A percentile compares a stretch with the other conserved stretches of the same genome.
Evolutionary conservation across 768 basidiomycete species (phyloP).

Genomic region (Boletales sp.): DNA sequence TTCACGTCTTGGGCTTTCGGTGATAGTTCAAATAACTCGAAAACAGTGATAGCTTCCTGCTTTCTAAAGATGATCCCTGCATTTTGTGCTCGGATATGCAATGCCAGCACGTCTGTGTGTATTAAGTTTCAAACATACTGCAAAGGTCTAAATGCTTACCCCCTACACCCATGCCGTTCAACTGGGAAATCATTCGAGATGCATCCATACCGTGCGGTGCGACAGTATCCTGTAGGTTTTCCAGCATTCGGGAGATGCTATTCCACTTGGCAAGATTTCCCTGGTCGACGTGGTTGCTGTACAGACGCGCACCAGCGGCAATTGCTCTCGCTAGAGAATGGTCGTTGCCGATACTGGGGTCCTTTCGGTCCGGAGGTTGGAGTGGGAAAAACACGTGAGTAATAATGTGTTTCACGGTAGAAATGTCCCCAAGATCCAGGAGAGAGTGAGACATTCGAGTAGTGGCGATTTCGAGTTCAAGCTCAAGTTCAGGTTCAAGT

Average conservation of each 20-base stretch:
- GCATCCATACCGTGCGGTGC: background rate
- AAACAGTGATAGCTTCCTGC: constrained; percentile 3
- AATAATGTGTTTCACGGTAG: constrained; percentile 24
- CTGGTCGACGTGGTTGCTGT: background rate
- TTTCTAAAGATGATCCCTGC: constrained; percentile 41
- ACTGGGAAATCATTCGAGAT: background rate
- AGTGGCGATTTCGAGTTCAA: background rate
- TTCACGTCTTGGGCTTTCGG: constrained; percentile 33
- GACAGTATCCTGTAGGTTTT: constrained; percentile 6
- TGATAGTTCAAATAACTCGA: constrained; percentile 39
- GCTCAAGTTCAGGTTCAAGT: no score
- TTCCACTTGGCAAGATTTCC: background rate
- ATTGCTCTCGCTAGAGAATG: constrained; percentile 23
- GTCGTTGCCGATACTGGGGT: constrained; percentile 22
- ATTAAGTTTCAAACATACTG: background rate
- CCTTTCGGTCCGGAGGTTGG: constrained; percentile 34
- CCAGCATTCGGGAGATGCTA: constrained; percentile 25
- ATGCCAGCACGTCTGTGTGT: constrained; percentile 32
- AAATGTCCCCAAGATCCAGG: background rate
- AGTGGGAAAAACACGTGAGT: constrained; percentile 42
- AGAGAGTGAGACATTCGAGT: background rate
- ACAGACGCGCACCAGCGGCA: constrained; percentile 11
- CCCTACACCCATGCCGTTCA: constrained; percentile 20
- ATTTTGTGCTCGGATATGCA: constrained; percentile 44
- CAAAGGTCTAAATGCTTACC: constrained; percentile 7